A percentile compares a stretch with the other conserved stretches of the same genome.
These are phyloP conservation scores for Micractinium sp. DNA, from an alignment of 139 green algal species.

Conservation along the genomic window DNA sequence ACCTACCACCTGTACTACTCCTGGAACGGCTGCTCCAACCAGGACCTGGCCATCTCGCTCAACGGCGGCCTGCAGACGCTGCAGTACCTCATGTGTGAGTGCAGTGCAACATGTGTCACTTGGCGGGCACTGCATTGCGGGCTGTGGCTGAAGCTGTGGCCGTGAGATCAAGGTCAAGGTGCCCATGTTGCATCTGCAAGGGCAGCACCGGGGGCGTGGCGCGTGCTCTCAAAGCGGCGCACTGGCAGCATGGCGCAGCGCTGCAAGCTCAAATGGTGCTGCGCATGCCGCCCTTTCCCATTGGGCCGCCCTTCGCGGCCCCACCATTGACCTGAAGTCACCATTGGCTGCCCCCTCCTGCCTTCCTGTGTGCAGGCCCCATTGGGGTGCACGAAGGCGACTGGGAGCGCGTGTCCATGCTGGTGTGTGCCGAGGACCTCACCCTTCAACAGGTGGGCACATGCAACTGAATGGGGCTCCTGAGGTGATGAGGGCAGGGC, in stretches of 20 bases:
- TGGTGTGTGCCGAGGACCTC: slow-evolving; percentile 38
- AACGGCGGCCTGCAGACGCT: slow-evolving; percentile 6
- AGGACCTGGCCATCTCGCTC: slow-evolving; percentile 22
- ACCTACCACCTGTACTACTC: slow-evolving; percentile 43
- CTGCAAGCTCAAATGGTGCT: too few relatives aligned
- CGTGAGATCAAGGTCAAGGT: too few relatives aligned
- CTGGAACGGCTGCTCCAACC: slow-evolving; percentile 44
- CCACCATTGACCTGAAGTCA: background rate
- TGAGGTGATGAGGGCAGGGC: background rate
- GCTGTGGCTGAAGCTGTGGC: too few relatives aligned
- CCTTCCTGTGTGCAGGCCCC: slow-evolving; percentile 5
- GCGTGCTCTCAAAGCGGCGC: background rate
- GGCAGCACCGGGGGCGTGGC: background rate
- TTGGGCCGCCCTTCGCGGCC: too few relatives aligned
- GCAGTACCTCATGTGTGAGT: slow-evolving; percentile 16
- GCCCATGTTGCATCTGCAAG: background rate
- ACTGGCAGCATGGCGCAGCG: too few relatives aligned
- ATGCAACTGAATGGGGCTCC: background rate
- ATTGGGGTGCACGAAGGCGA: slow-evolving; percentile 43
- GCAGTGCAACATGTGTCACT: background rate
- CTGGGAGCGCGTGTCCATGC: slow-evolving; percentile 34
- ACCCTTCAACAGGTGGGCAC: slow-evolving; percentile 19
- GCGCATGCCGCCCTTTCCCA: background rate
- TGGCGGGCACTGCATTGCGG: too few relatives aligned
- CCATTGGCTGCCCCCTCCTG: background rate